Evolutionary conservation across 148 eudicot genomes (phyloP).

Genomic region (Chenopodium album): DNA sequence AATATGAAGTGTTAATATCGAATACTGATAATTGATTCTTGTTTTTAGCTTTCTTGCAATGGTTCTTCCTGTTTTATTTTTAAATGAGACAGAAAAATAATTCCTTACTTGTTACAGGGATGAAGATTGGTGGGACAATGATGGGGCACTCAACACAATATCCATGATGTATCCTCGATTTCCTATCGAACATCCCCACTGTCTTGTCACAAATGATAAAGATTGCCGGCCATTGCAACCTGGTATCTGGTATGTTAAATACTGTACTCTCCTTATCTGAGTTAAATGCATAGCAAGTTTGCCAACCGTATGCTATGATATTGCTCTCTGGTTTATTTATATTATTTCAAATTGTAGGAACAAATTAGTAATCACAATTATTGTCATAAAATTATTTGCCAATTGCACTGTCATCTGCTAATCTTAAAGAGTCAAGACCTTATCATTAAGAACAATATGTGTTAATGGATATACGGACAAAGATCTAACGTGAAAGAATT

Average conservation of each 20-base stretch:
- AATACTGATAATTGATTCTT: too few species aligned
- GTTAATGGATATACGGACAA: not conserved
- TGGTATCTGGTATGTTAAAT: conserved; percentile 71
- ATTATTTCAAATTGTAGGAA: not conserved
- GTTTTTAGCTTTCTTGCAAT: too few species aligned
- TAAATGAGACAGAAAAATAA: not conserved
- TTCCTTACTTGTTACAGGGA: conserved; percentile 50
- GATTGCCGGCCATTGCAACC: conserved; percentile 81
- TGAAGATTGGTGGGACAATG: conserved; percentile 98
- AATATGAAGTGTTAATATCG: too few species aligned
- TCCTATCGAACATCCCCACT: conserved; percentile 76
- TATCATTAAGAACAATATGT: not conserved
- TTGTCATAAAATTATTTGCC: not conserved
- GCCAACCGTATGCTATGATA: not conserved
- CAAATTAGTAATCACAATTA: not conserved
- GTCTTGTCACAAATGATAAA: conserved; percentile 58
- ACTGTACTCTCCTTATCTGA: not conserved
- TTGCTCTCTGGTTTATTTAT: not conserved
- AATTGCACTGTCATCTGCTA: not conserved
- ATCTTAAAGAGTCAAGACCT: not conserved
- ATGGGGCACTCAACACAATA: conserved; percentile 85
- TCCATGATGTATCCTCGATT: conserved; percentile 92
- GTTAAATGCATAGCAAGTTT: not conserved
- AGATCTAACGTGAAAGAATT: not conserved
- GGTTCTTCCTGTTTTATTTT: not conserved